Base-by-base conservation (phyloP, 768 basidiomycete species). In the Aureoboletus auriporus region DNA sequence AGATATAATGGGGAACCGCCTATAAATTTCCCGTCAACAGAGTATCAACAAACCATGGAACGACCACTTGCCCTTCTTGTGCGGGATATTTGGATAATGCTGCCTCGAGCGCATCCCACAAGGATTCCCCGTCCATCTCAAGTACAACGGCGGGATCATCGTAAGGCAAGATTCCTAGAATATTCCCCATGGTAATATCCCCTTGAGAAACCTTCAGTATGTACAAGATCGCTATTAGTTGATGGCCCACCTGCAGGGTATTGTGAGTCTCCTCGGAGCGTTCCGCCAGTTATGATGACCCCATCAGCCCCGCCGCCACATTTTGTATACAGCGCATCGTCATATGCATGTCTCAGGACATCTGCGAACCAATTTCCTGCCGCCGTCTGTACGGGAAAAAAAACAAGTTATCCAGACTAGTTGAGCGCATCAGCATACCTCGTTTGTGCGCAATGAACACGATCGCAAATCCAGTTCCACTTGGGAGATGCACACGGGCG, bases 141-240 rank as follows among this genome's bases (percentile, higher is more conserved):
- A 93, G 56, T 4, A 92, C 89, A 6, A 96, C 77, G 14, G 86
- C 71, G 2, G 91, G 84, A 57, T 95, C 93, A 47, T 88, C 85
- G 51, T 92, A 95, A 0, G 93, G 93, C 26, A 95, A 67, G 16
- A 94, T 92, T 61, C 93, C 93, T 35, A 93, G 61, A 46, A 94
- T 85, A 61, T 96, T 85, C 0, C 93, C 91, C 1, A 96, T 72
- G 4, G 84, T 93, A 43, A 96, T 71, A 26, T 76, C 63, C 0
- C 93, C 63, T 88, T 86, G 11, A 42, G 1, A 13, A 2, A 23
- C 38, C 36, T 20, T 57, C 12, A 51, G 52, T 46, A 30, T 11
- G 29, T 3, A 8, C 11, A 39, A 35, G 17, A 12, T 41, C 5
- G 14, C 17, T 17, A 28, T 17, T 28, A 6, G n/a, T 39, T 8